Percentiles rank a stretch among this genome's conserved stretches.
Evolutionary conservation across 371 early-diverging fungal genomes (phyloP).

Genomic region (Aphelidium insulamus): DNA sequence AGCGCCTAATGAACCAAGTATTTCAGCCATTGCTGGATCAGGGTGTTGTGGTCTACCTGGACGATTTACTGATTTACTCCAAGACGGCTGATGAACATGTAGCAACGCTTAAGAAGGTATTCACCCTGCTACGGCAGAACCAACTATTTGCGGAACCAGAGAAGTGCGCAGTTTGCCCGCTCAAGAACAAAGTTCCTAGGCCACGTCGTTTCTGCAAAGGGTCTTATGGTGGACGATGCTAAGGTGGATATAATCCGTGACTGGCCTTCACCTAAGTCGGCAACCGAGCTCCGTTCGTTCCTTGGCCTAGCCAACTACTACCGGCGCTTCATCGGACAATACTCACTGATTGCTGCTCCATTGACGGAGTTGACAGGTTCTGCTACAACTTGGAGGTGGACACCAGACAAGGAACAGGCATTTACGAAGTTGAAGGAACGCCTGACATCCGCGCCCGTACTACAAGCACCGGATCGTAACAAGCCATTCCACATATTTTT

Average conservation of each 20-base stretch:
- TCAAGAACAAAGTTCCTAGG: slow-evolving; percentile 18
- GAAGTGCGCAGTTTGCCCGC: slow-evolving; percentile 17
- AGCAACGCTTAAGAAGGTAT: too few species aligned
- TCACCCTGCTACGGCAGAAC: slow-evolving; percentile 8
- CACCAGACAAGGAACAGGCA: too few species aligned
- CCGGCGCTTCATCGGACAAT: slow-evolving; percentile 18
- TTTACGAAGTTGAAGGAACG: too few species aligned
- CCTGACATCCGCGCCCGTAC: too few species aligned
- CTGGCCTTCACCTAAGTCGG: slow-evolving; percentile 9
- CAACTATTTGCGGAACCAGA: slow-evolving; percentile 8
- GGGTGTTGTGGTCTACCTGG: slow-evolving; percentile 4
- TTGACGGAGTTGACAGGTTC: slow-evolving; percentile 14
- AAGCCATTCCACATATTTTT: too few species aligned
- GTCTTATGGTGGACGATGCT: slow-evolving; percentile 10
- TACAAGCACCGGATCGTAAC: too few species aligned
- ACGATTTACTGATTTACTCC: too few species aligned
- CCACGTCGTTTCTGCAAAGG: slow-evolving; percentile 7
- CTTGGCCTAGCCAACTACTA: slow-evolving; percentile 26
- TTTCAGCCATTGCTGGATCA: slow-evolving; percentile 6
- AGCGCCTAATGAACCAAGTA: slow-evolving; percentile 10
- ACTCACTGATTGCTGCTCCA: slow-evolving; percentile 13
- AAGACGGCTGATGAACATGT: too few species aligned
- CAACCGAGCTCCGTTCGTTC: slow-evolving; percentile 17
- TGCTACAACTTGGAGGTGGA: too few species aligned
- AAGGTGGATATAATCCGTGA: slow-evolving; percentile 13